Conservation (phyloP, 1,139 yeast species). For the Kodamaea arcana region DNA sequence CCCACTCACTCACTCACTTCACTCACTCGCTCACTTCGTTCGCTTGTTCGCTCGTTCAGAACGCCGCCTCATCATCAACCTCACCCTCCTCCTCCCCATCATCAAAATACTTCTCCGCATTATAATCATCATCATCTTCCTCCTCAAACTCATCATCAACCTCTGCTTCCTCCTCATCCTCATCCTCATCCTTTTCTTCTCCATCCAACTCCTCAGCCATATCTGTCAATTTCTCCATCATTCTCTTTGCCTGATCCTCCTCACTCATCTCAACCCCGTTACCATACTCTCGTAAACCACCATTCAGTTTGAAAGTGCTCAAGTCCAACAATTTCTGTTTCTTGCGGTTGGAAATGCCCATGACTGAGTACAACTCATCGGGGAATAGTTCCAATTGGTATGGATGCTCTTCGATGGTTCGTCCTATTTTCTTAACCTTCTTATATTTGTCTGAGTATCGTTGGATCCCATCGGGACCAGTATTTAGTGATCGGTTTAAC, state of each 20-base stretch:
- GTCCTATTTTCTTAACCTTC: slow-evolving; percentile 69
- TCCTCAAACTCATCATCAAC: slow-evolving; percentile 56
- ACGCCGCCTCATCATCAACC: slow-evolving; percentile 55
- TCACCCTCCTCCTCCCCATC: slow-evolving; percentile 77
- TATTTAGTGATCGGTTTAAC: slow-evolving; percentile 4
- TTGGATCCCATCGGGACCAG: slow-evolving; percentile 53
- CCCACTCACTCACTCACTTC: not conserved
- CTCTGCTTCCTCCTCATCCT: slow-evolving; percentile 42
- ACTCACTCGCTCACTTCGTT: too few species aligned
- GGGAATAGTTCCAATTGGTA: slow-evolving; percentile 73
- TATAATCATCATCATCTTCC: slow-evolving; percentile 64
- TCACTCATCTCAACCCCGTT: slow-evolving; percentile 19
- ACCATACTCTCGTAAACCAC: slow-evolving; percentile 40
- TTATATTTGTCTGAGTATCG: slow-evolving; percentile 73
- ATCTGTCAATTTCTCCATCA: slow-evolving; percentile 57
- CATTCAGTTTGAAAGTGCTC: slow-evolving; percentile 45
- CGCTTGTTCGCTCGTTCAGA: too few species aligned
- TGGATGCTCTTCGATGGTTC: slow-evolving; percentile 81
- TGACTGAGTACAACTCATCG: slow-evolving; percentile 66
- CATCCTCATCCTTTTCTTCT: slow-evolving; percentile 37
- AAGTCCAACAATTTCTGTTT: slow-evolving; percentile 50
- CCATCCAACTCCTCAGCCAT: slow-evolving; percentile 57
- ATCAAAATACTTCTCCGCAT: slow-evolving; percentile 53
- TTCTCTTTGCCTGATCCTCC: slow-evolving; percentile 34
- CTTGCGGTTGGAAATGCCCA: slow-evolving; percentile 61